Evolutionary conservation across 352 stramenopile species (phyloP).

Genomic region (Phytopythium montanum): DNA sequence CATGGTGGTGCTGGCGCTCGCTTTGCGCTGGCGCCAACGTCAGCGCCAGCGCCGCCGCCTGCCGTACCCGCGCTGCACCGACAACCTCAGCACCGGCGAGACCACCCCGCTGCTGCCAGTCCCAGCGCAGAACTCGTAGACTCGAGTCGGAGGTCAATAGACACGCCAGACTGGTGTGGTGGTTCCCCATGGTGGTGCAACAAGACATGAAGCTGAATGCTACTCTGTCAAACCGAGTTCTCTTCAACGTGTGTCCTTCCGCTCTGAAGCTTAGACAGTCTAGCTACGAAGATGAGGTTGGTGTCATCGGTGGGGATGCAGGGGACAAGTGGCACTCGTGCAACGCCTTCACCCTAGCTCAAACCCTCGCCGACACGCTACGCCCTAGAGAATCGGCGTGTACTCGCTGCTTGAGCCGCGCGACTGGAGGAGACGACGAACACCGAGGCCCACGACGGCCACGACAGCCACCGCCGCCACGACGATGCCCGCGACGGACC

Average conservation of each 20-base stretch:
- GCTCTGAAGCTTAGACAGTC: too few species aligned
- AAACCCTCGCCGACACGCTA: too few species aligned
- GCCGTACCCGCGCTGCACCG: neutral
- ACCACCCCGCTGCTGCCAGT: constrained; percentile 1
- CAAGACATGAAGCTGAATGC: too few species aligned
- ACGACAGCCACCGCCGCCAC: constrained; percentile 15
- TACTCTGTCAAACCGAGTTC: too few species aligned
- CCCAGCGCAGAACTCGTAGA: neutral
- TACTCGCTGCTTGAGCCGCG: constrained; percentile 12
- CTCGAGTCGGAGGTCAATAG: neutral
- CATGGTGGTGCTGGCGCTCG: neutral
- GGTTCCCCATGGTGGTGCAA: too few species aligned
- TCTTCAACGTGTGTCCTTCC: too few species aligned
- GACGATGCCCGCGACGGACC: constrained; percentile 19
- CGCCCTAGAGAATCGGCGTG: neutral
- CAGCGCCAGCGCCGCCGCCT: neutral
- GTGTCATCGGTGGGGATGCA: too few species aligned
- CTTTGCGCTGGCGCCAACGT: neutral
- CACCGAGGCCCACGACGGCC: constrained; percentile 14
- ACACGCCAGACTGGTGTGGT: too few species aligned
- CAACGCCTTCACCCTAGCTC: too few species aligned
- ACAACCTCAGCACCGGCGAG: neutral
- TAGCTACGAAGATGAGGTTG: too few species aligned
- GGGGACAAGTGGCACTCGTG: too few species aligned
- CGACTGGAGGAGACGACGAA: constrained; percentile 11